Conservation (phyloP, 2,329 filamentous ascomycete genomes). For the Fusarium sp. region DNA sequence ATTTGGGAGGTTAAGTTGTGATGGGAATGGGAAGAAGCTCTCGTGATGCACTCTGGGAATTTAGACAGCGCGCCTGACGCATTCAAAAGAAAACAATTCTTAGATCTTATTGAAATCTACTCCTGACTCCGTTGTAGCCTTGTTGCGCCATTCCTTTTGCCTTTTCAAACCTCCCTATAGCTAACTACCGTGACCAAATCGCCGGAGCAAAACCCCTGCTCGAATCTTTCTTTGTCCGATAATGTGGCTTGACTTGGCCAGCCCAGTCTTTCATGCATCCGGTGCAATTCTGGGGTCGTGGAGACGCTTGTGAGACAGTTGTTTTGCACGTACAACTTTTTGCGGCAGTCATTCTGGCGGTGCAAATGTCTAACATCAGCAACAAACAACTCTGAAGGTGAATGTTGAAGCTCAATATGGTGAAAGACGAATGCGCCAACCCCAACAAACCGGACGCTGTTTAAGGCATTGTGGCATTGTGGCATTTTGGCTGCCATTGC, state of each 20-base stretch:
- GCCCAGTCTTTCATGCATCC: conserved; percentile 8
- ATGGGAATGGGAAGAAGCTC: conserved; percentile 45
- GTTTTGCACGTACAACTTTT: conserved; percentile 5
- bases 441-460: conserved; percentile 1
- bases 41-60: conserved; percentile 46
- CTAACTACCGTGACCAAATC: conserved; percentile 17
- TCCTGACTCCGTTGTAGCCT: conserved; percentile 38
- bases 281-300: conserved; percentile 4
- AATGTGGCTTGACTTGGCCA: conserved; percentile 9
- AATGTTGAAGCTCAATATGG: conserved; percentile 5
- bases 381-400: conserved; percentile 1
- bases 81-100: conserved; percentile 51
- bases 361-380: neutral
- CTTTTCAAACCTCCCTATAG: conserved; percentile 7
- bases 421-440: conserved; percentile 3
- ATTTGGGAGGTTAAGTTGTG: conserved; percentile 48
- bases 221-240: conserved; percentile 10
- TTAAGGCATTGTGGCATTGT: neutral
- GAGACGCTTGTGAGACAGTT: conserved; percentile 9
- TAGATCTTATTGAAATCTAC: conserved; percentile 55
- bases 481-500: conserved; percentile 5
- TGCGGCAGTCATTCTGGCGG: neutral
- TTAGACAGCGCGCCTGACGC: conserved; percentile 54
- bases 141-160: conserved; percentile 31
- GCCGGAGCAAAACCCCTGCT: conserved; percentile 2